These are phyloP conservation scores for Trichosporon faecale DNA, from an alignment of 1,284 basidiomycete species.

Conservation along the genomic window DNA sequence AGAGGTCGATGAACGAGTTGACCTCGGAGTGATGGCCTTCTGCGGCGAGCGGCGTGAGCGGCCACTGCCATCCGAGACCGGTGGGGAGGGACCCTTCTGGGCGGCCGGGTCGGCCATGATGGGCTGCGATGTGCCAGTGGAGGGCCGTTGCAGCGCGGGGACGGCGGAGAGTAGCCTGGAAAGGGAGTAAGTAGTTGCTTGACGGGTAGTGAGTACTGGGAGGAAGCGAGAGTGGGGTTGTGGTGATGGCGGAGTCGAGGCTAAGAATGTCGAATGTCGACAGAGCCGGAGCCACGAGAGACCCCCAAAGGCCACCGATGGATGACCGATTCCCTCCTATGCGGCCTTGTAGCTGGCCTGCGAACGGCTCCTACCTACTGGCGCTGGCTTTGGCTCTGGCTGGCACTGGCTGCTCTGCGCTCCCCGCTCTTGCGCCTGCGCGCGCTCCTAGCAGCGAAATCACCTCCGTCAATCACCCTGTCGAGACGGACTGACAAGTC, in stretches of 20 bases:
- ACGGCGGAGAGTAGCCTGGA: neutral
- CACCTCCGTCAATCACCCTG: neutral
- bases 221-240: neutral
- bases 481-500: neutral
- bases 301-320: constrained; percentile 6
- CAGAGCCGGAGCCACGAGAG: constrained; percentile 1
- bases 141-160: neutral
- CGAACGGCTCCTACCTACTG: neutral
- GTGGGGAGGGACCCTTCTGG: constrained; percentile 19
- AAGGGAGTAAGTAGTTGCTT: neutral
- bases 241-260: neutral
- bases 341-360: neutral
- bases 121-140: neutral
- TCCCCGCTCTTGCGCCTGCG: neutral
- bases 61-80: constrained; percentile 9
- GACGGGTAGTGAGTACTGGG: neutral
- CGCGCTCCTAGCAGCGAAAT: neutral
- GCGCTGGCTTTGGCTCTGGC: neutral
- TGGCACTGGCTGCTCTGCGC: neutral
- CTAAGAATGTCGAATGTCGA: constrained; percentile 7
- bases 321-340: neutral
- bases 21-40: constrained; percentile 21
- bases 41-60: constrained; percentile 19
- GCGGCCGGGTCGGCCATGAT: constrained; percentile 5
- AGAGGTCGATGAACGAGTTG: constrained; percentile 19